A percentile compares a stretch with the other conserved stretches of the same genome.
These are phyloP conservation scores for Trichoderma aggressivum DNA, from an alignment of 2,329 filamentous ascomycete species.

Conservation along the genomic window DNA sequence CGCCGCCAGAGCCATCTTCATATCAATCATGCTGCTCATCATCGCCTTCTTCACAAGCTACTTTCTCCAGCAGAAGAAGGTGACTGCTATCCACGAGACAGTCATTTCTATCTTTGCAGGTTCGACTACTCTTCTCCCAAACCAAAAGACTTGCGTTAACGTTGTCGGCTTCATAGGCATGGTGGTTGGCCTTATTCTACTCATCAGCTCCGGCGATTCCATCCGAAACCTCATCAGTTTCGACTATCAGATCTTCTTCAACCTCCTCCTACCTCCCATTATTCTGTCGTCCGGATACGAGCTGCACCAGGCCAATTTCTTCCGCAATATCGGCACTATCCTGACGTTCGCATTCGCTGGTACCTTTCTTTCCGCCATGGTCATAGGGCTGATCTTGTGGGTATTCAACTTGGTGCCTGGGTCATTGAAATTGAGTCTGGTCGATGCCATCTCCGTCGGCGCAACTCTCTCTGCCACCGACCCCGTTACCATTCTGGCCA, in stretches of 20 bases:
- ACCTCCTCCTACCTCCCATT: conserved; percentile 95
- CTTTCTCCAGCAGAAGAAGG: conserved; percentile 91
- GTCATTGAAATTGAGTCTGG: conserved; percentile 80
- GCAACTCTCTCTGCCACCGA: conserved; percentile 96
- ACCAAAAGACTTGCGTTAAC: neutral
- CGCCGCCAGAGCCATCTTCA: conserved; percentile 95
- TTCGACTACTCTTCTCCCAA: conserved; percentile 31
- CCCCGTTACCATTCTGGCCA: conserved; percentile 94
- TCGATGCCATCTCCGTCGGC: conserved; percentile 94
- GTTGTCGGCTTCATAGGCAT: conserved; percentile 61
- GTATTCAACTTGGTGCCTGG: conserved; percentile 85
- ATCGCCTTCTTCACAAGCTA: conserved; percentile 96
- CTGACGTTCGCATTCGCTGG: conserved; percentile 96
- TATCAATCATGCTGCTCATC: conserved; percentile 91
- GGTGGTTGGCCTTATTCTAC: conserved; percentile 86
- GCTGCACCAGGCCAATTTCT: conserved; percentile 97
- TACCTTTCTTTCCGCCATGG: conserved; percentile 95
- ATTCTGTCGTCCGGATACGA: conserved; percentile 97
- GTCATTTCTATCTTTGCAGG: conserved; percentile 97
- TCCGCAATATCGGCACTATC: conserved; percentile 95
- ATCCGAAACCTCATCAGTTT: conserved; percentile 92
- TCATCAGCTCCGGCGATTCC: conserved; percentile 74
- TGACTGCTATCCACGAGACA: conserved; percentile 96
- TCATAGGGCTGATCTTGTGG: conserved; percentile 84
- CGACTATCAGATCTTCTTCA: conserved; percentile 99